A percentile compares a stretch with the other conserved stretches of the same genome.
phyloP scores from a whole-genome alignment of 2,329 filamentous ascomycete species.

The Colletotrichum horii region DNA sequence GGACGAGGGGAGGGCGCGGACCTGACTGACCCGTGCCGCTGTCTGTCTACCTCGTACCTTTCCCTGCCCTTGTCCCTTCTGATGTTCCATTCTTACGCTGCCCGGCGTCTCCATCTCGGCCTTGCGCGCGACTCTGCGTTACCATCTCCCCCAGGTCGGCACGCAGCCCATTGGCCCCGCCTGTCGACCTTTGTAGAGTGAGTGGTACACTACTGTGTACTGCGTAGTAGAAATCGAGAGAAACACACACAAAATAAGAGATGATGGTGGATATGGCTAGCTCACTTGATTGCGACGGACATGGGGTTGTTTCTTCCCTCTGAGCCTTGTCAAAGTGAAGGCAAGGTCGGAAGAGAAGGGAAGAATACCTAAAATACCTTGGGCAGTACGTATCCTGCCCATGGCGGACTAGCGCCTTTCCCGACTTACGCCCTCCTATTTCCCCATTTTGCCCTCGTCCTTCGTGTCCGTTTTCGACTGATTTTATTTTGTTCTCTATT shows the following conservation, averaged over 20 bases:
- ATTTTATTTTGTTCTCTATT: neutral
- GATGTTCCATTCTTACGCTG: neutral
- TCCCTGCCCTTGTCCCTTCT: conserved; percentile 1
- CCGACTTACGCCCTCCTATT: conserved; percentile 10
- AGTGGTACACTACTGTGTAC: neutral
- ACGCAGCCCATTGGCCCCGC: neutral
- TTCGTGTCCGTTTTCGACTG: conserved; percentile 1
- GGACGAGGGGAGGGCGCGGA: neutral
- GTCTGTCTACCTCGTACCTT: neutral
- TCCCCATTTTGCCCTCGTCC: conserved; percentile 6
- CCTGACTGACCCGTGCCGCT: neutral
- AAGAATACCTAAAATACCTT: neutral
- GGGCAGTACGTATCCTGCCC: neutral
- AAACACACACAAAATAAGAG: neutral
- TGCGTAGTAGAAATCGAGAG: neutral
- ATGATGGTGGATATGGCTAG: neutral
- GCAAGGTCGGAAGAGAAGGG: neutral
- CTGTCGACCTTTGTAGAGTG: neutral
- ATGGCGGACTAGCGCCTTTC: neutral
- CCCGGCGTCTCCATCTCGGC: conserved; percentile 12
- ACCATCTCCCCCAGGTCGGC: neutral
- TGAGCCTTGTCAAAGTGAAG: neutral
- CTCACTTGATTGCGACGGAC: neutral
- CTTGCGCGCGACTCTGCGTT: neutral
- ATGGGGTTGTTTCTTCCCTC: neutral